Conservation (phyloP, 2,329 filamentous ascomycete species). For the Onygenales sp. region DNA sequence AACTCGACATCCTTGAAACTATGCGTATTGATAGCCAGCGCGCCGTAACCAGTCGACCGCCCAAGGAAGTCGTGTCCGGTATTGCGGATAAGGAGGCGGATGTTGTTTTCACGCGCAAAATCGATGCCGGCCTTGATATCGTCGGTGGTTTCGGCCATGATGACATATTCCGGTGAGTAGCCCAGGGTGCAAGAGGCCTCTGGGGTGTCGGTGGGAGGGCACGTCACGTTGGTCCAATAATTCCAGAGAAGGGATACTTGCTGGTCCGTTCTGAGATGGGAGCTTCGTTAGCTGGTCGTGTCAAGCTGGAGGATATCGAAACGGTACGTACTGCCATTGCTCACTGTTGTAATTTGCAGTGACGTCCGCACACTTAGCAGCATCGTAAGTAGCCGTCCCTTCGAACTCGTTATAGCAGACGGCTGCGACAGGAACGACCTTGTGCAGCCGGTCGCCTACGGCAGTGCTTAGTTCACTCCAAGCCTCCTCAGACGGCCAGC, state of each 20-base stretch:
- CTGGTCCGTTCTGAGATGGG: not conserved
- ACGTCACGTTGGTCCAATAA: not conserved
- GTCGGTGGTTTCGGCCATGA: not conserved
- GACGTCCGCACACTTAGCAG: not conserved
- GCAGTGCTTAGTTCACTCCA: constrained; percentile 46
- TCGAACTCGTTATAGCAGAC: not conserved
- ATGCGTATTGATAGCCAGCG: constrained; percentile 11
- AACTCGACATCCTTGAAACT: not conserved
- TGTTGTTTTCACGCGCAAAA: not conserved
- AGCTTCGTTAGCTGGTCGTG: not conserved
- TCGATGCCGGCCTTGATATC: not conserved
- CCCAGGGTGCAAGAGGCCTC: not conserved
- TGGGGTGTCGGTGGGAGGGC: not conserved
- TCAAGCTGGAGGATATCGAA: not conserved
- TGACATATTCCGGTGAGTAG: not conserved
- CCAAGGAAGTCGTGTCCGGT: constrained; percentile 2
- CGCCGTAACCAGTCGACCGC: not conserved
- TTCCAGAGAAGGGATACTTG: not conserved
- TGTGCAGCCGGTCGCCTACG: constrained; percentile 36
- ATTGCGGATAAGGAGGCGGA: not conserved
- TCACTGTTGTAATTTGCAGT: not conserved
- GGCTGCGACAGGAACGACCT: not conserved
- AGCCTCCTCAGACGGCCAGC: constrained; percentile 39
- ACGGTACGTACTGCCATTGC: not conserved
- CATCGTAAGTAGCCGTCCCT: not conserved